phyloP scores from a whole-genome alignment of 2,329 filamentous ascomycete species.

The Aspergillus glaucus region DNA sequence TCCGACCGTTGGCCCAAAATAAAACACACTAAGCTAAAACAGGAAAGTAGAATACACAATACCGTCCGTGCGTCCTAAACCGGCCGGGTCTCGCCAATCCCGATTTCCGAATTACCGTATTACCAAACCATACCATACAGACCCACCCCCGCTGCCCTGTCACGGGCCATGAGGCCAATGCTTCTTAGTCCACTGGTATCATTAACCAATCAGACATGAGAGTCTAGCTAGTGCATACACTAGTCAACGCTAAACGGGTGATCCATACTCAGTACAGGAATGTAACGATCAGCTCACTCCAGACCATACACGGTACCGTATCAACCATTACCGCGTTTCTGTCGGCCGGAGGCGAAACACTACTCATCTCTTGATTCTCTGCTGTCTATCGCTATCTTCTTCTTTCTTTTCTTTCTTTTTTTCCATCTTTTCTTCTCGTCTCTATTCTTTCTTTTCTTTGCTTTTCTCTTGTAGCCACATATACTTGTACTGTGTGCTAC shows the following conservation, averaged over 20 bases:
- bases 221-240: background rate
- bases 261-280: background rate
- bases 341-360: background rate
- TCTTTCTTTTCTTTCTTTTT: background rate
- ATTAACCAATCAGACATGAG: background rate
- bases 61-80: background rate
- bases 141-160: slow-evolving; percentile 12
- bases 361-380: background rate
- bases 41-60: background rate
- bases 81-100: background rate
- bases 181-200: slow-evolving; percentile 1
- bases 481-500: background rate
- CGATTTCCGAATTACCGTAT: background rate
- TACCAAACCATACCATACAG: background rate
- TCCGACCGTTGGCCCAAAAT: background rate
- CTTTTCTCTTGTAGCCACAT: background rate
- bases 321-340: background rate
- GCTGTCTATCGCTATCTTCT: slow-evolving; percentile 1
- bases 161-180: slow-evolving; percentile 12
- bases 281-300: background rate
- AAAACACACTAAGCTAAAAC: background rate
- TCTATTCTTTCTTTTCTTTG: background rate
- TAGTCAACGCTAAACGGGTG: background rate
- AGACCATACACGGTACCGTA: background rate
- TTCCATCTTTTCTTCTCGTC: background rate